Evolutionary conservation across 2,329 filamentous ascomycete species (phyloP).

Genomic region (Ascochyta lentis): DNA sequence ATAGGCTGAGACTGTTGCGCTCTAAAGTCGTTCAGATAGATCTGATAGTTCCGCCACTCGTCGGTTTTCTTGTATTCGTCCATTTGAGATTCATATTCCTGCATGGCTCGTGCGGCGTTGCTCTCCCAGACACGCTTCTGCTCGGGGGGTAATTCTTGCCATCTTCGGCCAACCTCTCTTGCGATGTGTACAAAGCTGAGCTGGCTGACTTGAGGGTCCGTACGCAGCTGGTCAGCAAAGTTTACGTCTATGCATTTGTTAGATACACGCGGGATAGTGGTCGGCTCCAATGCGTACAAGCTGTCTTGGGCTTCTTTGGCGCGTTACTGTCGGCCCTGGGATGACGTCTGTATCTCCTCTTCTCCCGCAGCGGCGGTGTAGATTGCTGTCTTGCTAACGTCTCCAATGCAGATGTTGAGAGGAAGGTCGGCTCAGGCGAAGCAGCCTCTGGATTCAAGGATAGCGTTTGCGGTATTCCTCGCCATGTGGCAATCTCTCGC

Average conservation of each 20-base stretch:
- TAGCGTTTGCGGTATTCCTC: constrained; percentile 37
- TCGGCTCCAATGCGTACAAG: constrained; percentile 34
- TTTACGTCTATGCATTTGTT: constrained; percentile 43
- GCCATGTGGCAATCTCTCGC: constrained; percentile 49
- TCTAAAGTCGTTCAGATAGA: constrained; percentile 46
- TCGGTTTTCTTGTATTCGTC: constrained; percentile 51
- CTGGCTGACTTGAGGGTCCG: constrained; percentile 42
- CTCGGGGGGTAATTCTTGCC: constrained; percentile 46
- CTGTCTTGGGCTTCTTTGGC: constrained; percentile 51
- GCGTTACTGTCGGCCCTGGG: constrained; percentile 47
- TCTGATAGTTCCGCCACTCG: constrained; percentile 46
- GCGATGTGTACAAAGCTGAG: constrained; percentile 51
- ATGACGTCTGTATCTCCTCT: constrained; percentile 49
- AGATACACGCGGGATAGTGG: background rate
- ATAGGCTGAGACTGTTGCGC: constrained; percentile 31
- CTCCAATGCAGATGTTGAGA: constrained; percentile 43
- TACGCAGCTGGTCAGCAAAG: constrained; percentile 50
- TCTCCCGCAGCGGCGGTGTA: constrained; percentile 36
- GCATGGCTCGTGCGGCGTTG: constrained; percentile 47
- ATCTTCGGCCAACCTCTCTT: constrained; percentile 47
- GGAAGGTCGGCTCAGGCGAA: constrained; percentile 27
- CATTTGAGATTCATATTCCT: constrained; percentile 49
- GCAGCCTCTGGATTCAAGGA: constrained; percentile 25
- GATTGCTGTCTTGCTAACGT: constrained; percentile 31
- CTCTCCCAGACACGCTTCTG: constrained; percentile 49